Conservation (phyloP, 2,329 filamentous ascomycete species). For the Exophiala lecanii-corni region DNA sequence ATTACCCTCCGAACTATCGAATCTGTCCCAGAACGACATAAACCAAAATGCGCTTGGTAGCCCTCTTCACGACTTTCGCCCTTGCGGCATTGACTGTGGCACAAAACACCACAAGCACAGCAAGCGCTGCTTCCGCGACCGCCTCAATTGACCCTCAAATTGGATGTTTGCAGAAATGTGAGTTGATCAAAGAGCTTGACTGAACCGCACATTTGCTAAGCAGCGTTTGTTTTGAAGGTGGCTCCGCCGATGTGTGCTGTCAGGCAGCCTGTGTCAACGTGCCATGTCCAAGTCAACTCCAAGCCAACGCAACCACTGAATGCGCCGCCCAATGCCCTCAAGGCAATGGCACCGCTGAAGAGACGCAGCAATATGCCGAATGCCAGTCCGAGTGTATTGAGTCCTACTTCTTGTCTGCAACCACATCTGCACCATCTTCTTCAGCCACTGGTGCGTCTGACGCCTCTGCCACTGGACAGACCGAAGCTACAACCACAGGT, state of each 20-base stretch:
- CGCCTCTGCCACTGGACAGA: slow-evolving; percentile 22
- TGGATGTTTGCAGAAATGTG: slow-evolving; percentile 37
- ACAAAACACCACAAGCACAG: slow-evolving; percentile 10
- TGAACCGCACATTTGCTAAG: background rate
- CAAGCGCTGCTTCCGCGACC: slow-evolving; percentile 30
- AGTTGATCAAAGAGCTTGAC: slow-evolving; percentile 14
- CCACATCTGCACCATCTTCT: slow-evolving; percentile 25
- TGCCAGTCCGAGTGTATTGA: slow-evolving; percentile 49
- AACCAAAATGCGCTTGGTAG: slow-evolving; percentile 25
- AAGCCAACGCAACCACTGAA: slow-evolving; percentile 48
- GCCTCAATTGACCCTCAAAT: slow-evolving; percentile 32
- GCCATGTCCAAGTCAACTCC: slow-evolving; percentile 48
- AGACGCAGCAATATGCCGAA: slow-evolving; percentile 42
- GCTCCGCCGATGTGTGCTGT: slow-evolving; percentile 46
- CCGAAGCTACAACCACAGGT: slow-evolving; percentile 24
- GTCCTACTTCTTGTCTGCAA: slow-evolving; percentile 43
- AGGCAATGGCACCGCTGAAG: slow-evolving; percentile 45
- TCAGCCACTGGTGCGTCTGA: slow-evolving; percentile 24
- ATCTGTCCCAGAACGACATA: background rate
- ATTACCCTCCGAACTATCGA: background rate
- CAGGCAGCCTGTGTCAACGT: slow-evolving; percentile 47
- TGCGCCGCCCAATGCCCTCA: slow-evolving; percentile 52
- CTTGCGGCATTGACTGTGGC: slow-evolving; percentile 44
- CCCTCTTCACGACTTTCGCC: slow-evolving; percentile 29
- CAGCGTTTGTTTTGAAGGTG: slow-evolving; percentile 31